phyloP scores from a whole-genome alignment of 805 yeast genomes.

The Teunomyces gatunensis region DNA sequence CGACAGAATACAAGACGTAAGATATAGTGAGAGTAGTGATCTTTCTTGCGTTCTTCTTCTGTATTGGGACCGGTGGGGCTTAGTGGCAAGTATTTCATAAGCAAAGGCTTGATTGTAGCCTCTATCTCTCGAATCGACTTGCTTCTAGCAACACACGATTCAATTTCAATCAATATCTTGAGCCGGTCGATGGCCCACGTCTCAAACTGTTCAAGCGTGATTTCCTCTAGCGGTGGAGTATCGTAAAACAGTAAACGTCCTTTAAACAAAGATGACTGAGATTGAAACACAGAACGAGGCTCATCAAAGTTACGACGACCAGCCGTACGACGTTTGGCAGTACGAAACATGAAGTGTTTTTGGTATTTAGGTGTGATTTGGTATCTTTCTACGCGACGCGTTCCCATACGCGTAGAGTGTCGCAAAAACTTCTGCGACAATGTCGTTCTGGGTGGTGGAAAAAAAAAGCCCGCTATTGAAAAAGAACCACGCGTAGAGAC shows the following conservation, averaged over 20 bases:
- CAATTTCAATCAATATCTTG: slow-evolving; percentile 79
- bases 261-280: slow-evolving; percentile 43
- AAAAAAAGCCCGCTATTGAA: background rate
- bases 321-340: slow-evolving; percentile 68
- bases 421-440: background rate
- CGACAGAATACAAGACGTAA: slow-evolving; percentile 87
- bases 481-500: background rate
- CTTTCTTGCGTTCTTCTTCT: slow-evolving; percentile 71
- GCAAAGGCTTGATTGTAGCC: slow-evolving; percentile 57
- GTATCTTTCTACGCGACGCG: background rate
- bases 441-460: background rate
- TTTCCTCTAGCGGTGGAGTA: slow-evolving; percentile 76
- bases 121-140: slow-evolving; percentile 66
- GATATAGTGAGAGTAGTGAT: slow-evolving; percentile 88
- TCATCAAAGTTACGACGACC: slow-evolving; percentile 66
- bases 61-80: slow-evolving; percentile 34
- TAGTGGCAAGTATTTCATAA: slow-evolving; percentile 66
- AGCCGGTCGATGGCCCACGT: slow-evolving; percentile 93
- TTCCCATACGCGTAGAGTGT: background rate
- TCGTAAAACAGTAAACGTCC: slow-evolving; percentile 72
- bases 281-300: slow-evolving; percentile 24
- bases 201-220: slow-evolving; percentile 91
- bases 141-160: slow-evolving; percentile 65
- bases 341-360: slow-evolving; percentile 56
- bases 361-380: background rate